phyloP scores from a whole-genome alignment of 257 asterid species.

The Solanum ossicruentum region DNA sequence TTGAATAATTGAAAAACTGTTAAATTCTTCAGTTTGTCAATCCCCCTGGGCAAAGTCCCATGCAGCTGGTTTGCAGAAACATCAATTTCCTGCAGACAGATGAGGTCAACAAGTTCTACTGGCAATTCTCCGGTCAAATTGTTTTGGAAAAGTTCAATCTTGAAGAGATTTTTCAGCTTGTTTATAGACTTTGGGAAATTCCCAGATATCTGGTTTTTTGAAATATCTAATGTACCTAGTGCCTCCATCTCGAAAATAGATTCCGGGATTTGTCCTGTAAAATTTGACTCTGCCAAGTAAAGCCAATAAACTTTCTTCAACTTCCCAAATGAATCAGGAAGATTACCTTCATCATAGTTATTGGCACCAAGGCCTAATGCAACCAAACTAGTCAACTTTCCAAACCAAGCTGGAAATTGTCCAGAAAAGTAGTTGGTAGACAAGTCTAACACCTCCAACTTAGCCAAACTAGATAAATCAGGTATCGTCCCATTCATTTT shows the following conservation, averaged over 20 bases:
- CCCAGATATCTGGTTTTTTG: conserved; percentile 47
- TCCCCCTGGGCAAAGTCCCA: conserved; percentile 47
- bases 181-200: conserved; percentile 46
- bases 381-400: conserved; percentile 29
- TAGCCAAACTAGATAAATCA: conserved; percentile 22
- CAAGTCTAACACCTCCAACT: conserved; percentile 33
- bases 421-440: conserved; percentile 62
- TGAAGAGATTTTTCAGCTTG: conserved; percentile 45
- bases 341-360: conserved; percentile 24
- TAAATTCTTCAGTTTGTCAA: conserved; percentile 37
- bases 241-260: conserved; percentile 54
- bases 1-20: background rate
- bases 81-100: conserved; percentile 50
- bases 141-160: conserved; percentile 54
- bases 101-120: conserved; percentile 42
- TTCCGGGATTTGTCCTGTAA: conserved; percentile 53
- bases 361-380: conserved; percentile 69
- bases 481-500: conserved; percentile 50
- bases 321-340: conserved; percentile 37
- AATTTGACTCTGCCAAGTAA: conserved; percentile 52
- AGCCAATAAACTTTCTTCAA: conserved; percentile 43
- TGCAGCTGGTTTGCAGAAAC: conserved; percentile 48
- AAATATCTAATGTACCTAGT: conserved; percentile 38
- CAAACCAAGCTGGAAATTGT: conserved; percentile 47
- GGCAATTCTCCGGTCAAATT: conserved; percentile 55